A percentile compares a stretch with the other conserved stretches of the same genome.
These are phyloP conservation scores for Madurella fahalii DNA, from an alignment of 2,329 filamentous ascomycete genomes.

Conservation along the genomic window DNA sequence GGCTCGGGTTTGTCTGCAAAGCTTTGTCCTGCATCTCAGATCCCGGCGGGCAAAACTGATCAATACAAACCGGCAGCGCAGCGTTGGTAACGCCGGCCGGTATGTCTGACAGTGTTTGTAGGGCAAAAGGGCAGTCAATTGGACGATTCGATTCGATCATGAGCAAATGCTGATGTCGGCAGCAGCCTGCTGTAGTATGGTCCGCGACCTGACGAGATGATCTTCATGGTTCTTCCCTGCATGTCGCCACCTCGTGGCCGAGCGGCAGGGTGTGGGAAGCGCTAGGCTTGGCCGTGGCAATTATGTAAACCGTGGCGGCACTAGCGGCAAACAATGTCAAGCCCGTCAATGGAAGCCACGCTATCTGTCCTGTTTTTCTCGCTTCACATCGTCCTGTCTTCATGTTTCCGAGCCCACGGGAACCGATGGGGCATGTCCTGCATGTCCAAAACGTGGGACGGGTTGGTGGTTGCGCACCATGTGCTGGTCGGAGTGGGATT, in stretches of 20 bases:
- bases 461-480: not conserved
- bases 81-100: constrained; percentile 3
- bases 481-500: constrained; percentile 3
- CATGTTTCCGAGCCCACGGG: no score
- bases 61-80: constrained; percentile 17
- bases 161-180: constrained; percentile 10
- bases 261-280: not conserved
- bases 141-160: constrained; percentile 1
- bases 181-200: constrained; percentile 9
- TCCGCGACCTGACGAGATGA: constrained; percentile 5
- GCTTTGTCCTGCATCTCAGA: constrained; percentile 2
- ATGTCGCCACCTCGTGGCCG: constrained; percentile 20
- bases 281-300: constrained; percentile 9
- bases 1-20: constrained; percentile 5
- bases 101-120: not conserved
- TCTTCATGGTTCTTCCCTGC: constrained; percentile 3
- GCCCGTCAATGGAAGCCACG: no score
- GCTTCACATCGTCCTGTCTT: no score
- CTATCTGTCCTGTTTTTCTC: no score
- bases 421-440: no score
- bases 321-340: no score
- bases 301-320: not conserved
- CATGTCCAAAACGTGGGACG: no score
- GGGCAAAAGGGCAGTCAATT: constrained; percentile 2
- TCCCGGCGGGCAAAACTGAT: constrained; percentile 3